Percentiles rank a stretch among this genome's conserved stretches.
phyloP scores from a whole-genome alignment of 2,329 filamentous ascomycete species.

The Colletotrichum gloeosporioides region DNA sequence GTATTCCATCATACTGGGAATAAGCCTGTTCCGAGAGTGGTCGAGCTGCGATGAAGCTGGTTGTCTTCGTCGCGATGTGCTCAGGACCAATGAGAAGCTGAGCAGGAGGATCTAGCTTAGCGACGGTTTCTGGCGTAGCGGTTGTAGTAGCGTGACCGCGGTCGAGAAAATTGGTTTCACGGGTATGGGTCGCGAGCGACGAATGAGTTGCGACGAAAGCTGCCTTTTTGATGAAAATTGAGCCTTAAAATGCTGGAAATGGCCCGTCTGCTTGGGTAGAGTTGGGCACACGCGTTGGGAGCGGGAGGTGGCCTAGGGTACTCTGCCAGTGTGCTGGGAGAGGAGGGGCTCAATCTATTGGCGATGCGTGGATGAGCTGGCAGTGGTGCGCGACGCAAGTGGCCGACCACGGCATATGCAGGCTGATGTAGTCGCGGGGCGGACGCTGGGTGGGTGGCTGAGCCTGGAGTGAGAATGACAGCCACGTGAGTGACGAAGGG shows the following conservation, averaged over 20 bases:
- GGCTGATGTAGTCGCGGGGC: constrained; percentile 55
- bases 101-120: background rate
- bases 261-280: constrained; percentile 42
- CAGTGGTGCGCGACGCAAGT: constrained; percentile 58
- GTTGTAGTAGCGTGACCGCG: background rate
- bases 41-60: constrained; percentile 19
- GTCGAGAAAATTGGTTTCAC: constrained; percentile 1
- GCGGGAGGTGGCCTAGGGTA: constrained; percentile 48
- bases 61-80: constrained; percentile 33
- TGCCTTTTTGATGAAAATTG: constrained; percentile 30
- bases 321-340: constrained; percentile 49
- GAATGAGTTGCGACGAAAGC: constrained; percentile 23
- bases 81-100: constrained; percentile 10
- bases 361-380: constrained; percentile 68
- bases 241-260: constrained; percentile 33
- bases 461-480: constrained; percentile 38
- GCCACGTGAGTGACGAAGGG: constrained; percentile 47
- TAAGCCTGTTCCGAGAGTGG: background rate
- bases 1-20: constrained; percentile 72
- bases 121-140: background rate
- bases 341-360: constrained; percentile 59
- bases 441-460: constrained; percentile 38
- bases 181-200: constrained; percentile 20
- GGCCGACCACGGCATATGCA: constrained; percentile 65
- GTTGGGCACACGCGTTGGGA: constrained; percentile 52